These are phyloP conservation scores for Aspergillus carlsbadensis DNA, from an alignment of 495 filamentous ascomycete genomes.

Conservation along the genomic window DNA sequence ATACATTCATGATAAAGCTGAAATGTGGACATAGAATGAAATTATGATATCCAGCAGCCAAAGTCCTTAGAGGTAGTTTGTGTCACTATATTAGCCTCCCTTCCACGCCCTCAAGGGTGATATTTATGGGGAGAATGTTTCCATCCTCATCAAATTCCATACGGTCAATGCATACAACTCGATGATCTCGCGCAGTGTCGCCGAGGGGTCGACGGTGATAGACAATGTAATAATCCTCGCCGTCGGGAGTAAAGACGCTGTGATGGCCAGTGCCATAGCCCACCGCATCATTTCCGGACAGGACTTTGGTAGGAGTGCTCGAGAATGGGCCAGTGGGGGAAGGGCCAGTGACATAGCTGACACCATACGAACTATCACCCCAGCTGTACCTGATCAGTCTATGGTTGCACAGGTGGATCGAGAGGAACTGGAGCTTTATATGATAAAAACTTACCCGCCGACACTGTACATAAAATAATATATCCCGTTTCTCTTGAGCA, in stretches of 20 bases:
- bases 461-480: conserved; percentile 52
- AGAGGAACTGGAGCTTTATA: not conserved
- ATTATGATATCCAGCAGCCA: not conserved
- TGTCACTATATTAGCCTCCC: conserved; percentile 13
- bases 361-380: conserved; percentile 45
- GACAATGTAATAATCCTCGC: conserved; percentile 48
- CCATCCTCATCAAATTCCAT: conserved; percentile 46
- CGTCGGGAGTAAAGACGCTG: conserved; percentile 40
- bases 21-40: not conserved
- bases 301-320: conserved; percentile 32
- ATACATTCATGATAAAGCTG: not conserved
- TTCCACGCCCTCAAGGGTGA: conserved; percentile 35
- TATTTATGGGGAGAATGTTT: conserved; percentile 38
- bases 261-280: conserved; percentile 44
- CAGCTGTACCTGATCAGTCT: conserved; percentile 24
- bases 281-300: conserved; percentile 37
- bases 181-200: conserved; percentile 42
- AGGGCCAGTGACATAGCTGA: conserved; percentile 44
- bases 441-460: conserved; percentile 26
- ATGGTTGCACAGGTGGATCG: no score
- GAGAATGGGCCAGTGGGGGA: conserved; percentile 44
- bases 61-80: not conserved
- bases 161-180: conserved; percentile 45
- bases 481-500: conserved; percentile 41
- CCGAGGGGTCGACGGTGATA: conserved; percentile 46